Evolutionary conservation across 305 asterid genomes (phyloP).

Genomic region (Coffea humblotiana): DNA sequence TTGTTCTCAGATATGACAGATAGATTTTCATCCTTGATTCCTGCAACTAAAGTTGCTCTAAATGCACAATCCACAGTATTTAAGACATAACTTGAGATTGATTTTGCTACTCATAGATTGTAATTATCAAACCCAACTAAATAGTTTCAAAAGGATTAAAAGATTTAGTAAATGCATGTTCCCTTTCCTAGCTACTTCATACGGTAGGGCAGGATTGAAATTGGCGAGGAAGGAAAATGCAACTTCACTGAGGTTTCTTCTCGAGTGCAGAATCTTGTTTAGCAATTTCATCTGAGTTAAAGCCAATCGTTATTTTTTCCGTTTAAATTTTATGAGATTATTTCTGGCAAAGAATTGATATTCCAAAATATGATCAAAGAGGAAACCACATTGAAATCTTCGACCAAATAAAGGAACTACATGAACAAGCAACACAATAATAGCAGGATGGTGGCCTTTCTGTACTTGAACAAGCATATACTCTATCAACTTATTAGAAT

Average conservation of each 20-base stretch:
- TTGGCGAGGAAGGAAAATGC: not conserved
- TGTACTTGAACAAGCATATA: not conserved
- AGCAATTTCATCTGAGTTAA: not conserved
- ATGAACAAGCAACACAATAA: not conserved
- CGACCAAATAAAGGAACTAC: not conserved
- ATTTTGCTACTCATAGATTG: not conserved
- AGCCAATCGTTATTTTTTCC: not conserved
- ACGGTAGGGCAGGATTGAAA: not conserved
- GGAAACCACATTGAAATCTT: not conserved
- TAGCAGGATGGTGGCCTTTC: not conserved
- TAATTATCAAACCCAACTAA: not conserved
- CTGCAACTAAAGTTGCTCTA: constrained; percentile 25
- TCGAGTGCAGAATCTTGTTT: not conserved
- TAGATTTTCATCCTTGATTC: constrained; percentile 35
- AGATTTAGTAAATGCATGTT: not conserved
- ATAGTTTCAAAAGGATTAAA: not conserved
- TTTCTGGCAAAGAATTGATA: not conserved
- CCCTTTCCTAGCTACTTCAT: not conserved
- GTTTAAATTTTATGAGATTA: not conserved
- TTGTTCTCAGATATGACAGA: constrained; percentile 39
- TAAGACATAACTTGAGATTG: not conserved
- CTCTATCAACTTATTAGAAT: not conserved
- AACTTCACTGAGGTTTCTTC: too few relatives aligned
- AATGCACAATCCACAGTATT: not conserved
- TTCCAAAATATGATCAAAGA: not conserved